Evolutionary conservation across 2,329 filamentous ascomycete genomes (phyloP).

Genomic region (Teratosphaeria pseudoeucalypti): DNA sequence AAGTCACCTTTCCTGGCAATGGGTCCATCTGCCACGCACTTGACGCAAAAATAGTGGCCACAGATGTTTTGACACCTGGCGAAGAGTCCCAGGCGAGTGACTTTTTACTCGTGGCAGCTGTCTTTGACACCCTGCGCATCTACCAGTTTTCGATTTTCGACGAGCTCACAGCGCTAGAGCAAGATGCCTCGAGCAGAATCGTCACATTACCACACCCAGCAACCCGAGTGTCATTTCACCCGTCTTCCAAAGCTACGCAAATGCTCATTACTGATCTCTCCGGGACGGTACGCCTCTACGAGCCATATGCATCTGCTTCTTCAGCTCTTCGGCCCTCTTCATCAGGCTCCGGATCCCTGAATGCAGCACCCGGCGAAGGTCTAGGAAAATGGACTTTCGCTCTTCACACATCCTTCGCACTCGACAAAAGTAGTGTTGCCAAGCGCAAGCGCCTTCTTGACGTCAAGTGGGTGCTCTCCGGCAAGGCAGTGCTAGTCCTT

Average conservation of each 20-base stretch:
- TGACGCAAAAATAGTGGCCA: constrained; percentile 6
- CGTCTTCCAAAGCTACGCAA: constrained; percentile 19
- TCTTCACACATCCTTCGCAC: constrained; percentile 18
- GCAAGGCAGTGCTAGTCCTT: constrained; percentile 36
- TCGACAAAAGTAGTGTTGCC: constrained; percentile 19
- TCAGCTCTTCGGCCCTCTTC: constrained; percentile 2
- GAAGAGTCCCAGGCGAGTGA: background rate
- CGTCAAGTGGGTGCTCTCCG: constrained; percentile 38
- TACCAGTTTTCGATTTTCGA: constrained; percentile 15
- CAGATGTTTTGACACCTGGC: background rate
- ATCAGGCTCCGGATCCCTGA: background rate
- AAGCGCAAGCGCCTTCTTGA: constrained; percentile 39
- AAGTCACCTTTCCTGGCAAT: background rate
- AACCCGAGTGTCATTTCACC: constrained; percentile 15
- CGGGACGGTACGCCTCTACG: constrained; percentile 49
- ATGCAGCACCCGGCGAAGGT: background rate
- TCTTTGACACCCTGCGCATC: constrained; percentile 10
- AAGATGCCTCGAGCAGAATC: constrained; percentile 4
- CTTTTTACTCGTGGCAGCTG: constrained; percentile 8
- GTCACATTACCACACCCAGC: constrained; percentile 9
- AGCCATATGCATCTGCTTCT: constrained; percentile 34
- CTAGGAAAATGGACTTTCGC: constrained; percentile 20
- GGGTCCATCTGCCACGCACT: background rate
- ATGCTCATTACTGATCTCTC: constrained; percentile 45
- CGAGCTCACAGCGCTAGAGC: constrained; percentile 8